Evolutionary conservation across 441 rosid species (phyloP).

Genomic region (Populus hybrid): DNA sequence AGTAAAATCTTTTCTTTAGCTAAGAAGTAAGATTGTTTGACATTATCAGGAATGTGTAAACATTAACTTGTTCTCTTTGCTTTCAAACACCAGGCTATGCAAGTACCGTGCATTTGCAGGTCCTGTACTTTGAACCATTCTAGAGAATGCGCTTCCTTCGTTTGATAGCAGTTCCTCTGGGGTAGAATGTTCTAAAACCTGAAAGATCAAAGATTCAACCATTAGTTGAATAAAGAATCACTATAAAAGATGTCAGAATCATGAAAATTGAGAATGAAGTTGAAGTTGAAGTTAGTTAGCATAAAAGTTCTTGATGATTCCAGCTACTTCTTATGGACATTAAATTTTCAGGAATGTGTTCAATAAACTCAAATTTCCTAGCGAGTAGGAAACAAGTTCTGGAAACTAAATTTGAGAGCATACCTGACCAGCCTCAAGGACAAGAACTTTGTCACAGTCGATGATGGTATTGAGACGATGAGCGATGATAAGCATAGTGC

Average conservation of each 20-base stretch:
- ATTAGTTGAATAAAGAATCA: neutral
- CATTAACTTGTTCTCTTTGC: slow-evolving; percentile 24
- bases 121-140: slow-evolving; percentile 96
- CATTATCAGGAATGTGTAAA: neutral
- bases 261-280: neutral
- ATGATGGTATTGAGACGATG: slow-evolving; percentile 90
- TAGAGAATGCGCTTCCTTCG: slow-evolving; percentile 75
- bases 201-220: slow-evolving; percentile 1
- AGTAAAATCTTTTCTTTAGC: neutral
- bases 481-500: slow-evolving; percentile 90
- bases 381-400: slow-evolving; percentile 1
- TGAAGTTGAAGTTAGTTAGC: neutral
- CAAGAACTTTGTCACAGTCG: slow-evolving; percentile 78
- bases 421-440: slow-evolving; percentile 90
- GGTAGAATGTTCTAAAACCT: slow-evolving; percentile 76
- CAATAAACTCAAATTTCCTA: neutral
- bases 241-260: neutral
- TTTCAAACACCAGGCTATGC: slow-evolving; percentile 61
- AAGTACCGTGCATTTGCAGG: slow-evolving; percentile 86
- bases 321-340: neutral
- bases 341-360: neutral
- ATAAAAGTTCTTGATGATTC: neutral
- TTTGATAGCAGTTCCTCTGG: slow-evolving; percentile 71
- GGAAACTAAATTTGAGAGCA: slow-evolving; percentile 12
- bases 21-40: neutral